Evolutionary conservation across 2,329 filamentous ascomycete species (phyloP), one percentile per base, ranked within the genome.

Genomic region (Aureobasidium mangrovei): DNA sequence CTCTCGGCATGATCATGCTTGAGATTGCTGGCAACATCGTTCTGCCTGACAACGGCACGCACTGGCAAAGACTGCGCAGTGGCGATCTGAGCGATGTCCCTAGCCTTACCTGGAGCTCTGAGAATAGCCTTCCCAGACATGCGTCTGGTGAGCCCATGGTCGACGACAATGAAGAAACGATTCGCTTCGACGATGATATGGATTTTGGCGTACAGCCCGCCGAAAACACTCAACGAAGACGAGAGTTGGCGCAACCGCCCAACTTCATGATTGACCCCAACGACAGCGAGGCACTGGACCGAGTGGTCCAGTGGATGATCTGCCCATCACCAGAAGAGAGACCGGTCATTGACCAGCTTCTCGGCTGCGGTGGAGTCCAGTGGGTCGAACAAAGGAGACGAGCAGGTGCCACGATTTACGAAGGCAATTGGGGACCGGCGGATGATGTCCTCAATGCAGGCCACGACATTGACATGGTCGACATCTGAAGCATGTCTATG

Each of bases 21-120:
- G 93, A 98, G 72, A 93, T 91, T 63, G 91, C 90, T 28, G 90
- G 87, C 59, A 98, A 98, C 65, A 90, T 95, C 48, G 84, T 89
- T 59, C 83, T 98, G 29, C 93, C 93, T 0, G 90, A 96, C 65
- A 95, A 97, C 61, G 93, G 93, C 43, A 80, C 84, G 12, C 88
- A 86, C 12, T 98, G 93, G 93, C 84, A 91, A 64, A 88, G 88
- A 45, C 79, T 98, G 44, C 83, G 93, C 46, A 87, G 86, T 54
- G 91, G 90, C 35, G 91, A 97, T 66, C 84, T 96, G 66, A 89
- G 86, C 56, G 88, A 91, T 61, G 81, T 97, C 10, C 91, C 91
- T 1, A 89, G 86, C 64, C 78, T 98, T 55, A 96, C 90, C 2
- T 91, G 84, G 74, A 89, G 85, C 61, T 78, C 77, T 0, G 85